Base-by-base conservation (phyloP, 2,329 filamentous ascomycete species). In the Arachnomyces sp. region DNA sequence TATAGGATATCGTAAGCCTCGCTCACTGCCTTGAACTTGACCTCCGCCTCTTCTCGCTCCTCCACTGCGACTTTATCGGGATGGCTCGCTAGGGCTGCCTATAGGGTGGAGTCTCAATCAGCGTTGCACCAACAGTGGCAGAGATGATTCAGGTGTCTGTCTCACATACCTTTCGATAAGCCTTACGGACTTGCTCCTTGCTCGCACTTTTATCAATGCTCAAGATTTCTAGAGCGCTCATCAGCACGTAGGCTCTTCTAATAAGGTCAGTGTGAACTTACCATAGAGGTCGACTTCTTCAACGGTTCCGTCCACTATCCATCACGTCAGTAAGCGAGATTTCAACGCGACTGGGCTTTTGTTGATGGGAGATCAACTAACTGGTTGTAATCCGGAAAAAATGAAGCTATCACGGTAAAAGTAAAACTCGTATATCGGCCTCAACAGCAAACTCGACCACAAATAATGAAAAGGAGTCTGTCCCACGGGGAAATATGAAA, bases 1-100 rank as follows among this genome's bases (percentile, higher is more conserved):
- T 80, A 84, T 41, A 98, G 86, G 60, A 98, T 96, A 61, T 98
- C 92, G 72, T 98, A 98, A 53, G 92, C 92, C 68, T 93, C 84
- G 44, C 85, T 89, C 43, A 94, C 82, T 40, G 81, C 72, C 69
- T 98, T 98, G 80, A 98, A 98, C 59, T 82, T 88, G 58, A 81
- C 74, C 63, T 96, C 92, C 45, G 92, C 87, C 51, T 83, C 84
- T 59, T 81, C 82, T 52, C 90, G 83, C 58, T 89, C 80, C 18
- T 84, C 80, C 65, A 90, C 86, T 52, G 88, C 74, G 42, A 94
- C 92, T 70, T 98, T 98, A 69, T 98, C 92, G 34, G 92, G 92
- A 59, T 98, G 92, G 59, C 88, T 85, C 61, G 80, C 78, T 39
- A 95, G 75, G 9, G 90, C 88, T 49, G 87, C 82, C 87, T 93